phyloP scores from a whole-genome alignment of 345 rosid species.

The Leavenworthia alabamica region DNA sequence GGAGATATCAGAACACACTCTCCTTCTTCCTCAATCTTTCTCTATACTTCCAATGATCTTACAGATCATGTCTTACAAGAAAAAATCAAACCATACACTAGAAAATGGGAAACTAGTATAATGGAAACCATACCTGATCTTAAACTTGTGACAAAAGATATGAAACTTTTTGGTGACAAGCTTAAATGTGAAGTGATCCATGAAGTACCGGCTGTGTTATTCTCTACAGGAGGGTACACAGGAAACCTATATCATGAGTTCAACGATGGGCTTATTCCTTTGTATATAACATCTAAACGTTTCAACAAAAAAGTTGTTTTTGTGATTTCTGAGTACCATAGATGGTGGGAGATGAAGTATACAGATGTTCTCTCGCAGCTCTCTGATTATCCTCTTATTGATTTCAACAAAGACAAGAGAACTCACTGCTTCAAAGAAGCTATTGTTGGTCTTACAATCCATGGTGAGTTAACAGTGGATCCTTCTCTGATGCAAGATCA shows the following conservation, averaged over 20 bases:
- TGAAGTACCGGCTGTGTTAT: constrained; percentile 61
- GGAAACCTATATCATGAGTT: constrained; percentile 85
- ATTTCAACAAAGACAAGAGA: constrained; percentile 57
- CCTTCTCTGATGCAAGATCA: constrained; percentile 41
- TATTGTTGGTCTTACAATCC: constrained; percentile 65
- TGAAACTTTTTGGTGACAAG: background rate
- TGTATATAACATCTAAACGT: constrained; percentile 71
- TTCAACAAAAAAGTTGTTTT: constrained; percentile 63
- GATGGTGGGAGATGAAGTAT: constrained; percentile 81
- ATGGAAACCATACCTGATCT: constrained; percentile 66
- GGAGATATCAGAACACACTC: constrained; percentile 73
- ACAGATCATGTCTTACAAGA: constrained; percentile 27
- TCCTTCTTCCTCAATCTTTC: constrained; percentile 54
- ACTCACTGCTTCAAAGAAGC: constrained; percentile 81
- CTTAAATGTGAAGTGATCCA: constrained; percentile 55
- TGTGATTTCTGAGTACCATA: constrained; percentile 68
- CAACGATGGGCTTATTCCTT: constrained; percentile 74
- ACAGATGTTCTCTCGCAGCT: constrained; percentile 52
- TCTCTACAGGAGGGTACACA: constrained; percentile 79
- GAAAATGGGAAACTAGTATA: constrained; percentile 73
- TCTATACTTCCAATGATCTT: constrained; percentile 33
- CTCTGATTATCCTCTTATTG: constrained; percentile 50
- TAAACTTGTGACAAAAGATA: constrained; percentile 39
- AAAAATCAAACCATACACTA: constrained; percentile 65
- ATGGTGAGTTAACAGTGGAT: constrained; percentile 62